Conservation (phyloP, 176 grass and related monocot species). For the Ensete ventricosum region DNA sequence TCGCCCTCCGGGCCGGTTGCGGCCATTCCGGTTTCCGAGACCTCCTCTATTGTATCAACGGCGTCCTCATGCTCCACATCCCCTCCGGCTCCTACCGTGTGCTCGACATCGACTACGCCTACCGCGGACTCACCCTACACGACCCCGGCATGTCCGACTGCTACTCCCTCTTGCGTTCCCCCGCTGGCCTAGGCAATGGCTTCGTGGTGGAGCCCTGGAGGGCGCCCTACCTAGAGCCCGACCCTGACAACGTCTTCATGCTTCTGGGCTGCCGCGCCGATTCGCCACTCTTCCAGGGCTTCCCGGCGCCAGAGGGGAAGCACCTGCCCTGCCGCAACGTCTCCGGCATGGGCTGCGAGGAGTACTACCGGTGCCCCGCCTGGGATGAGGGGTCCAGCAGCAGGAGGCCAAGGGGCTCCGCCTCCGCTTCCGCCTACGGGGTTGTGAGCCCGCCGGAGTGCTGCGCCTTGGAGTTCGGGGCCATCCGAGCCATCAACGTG, state of each 20-base stretch:
- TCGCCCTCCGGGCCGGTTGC: constrained; percentile 57
- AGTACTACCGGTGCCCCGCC: constrained; percentile 70
- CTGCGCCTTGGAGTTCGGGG: constrained; percentile 57
- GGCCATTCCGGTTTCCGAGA: constrained; percentile 79
- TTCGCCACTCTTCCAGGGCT: constrained; percentile 86
- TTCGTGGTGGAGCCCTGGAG: constrained; percentile 80
- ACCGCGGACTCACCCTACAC: constrained; percentile 64
- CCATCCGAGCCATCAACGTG: constrained; percentile 67
- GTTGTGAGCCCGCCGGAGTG: constrained; percentile 55
- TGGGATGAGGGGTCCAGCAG: constrained; percentile 43
- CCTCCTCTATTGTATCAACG: constrained; percentile 83
- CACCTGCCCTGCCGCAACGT: constrained; percentile 84
- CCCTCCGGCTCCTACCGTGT: constrained; percentile 89
- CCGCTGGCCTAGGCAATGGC: constrained; percentile 49
- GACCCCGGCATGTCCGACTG: constrained; percentile 94
- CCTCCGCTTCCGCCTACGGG: too few species aligned
- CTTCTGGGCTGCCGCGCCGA: constrained; percentile 68
- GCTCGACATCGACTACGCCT: constrained; percentile 89
- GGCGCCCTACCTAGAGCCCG: constrained; percentile 48
- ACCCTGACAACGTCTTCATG: constrained; percentile 92
- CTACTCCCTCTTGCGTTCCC: constrained; percentile 62
- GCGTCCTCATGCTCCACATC: constrained; percentile 80
- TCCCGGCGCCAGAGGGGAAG: constrained; percentile 34
- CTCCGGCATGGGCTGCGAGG: constrained; percentile 66
- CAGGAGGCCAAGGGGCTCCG: background rate